A percentile compares a stretch with the other conserved stretches of the same genome.
These are phyloP conservation scores for Cornus controversa DNA, from an alignment of 148 eudicot species.

Conservation along the genomic window DNA sequence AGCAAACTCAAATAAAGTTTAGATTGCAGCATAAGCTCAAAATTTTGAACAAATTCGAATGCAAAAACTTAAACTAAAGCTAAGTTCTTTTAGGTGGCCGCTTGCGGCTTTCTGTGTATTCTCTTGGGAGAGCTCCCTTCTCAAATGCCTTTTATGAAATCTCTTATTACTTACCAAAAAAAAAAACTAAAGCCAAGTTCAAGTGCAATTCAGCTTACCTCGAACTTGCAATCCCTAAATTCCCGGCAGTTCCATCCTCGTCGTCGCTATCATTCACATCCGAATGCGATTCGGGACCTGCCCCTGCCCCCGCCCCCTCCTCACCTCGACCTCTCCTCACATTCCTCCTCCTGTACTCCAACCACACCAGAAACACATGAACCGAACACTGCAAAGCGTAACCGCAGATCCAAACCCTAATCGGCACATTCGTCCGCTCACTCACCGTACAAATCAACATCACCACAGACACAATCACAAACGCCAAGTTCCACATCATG, in stretches of 20 bases:
- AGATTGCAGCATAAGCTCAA: no score
- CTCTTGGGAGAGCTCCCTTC: no score
- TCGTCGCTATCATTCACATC: constrained; percentile 42
- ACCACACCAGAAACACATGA: constrained; percentile 79
- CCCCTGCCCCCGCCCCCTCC: constrained; percentile 12
- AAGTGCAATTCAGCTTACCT: constrained; percentile 43
- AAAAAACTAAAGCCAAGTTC: background rate
- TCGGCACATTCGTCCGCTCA: constrained; percentile 66
- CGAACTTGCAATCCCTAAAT: constrained; percentile 34
- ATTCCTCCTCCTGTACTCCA: constrained; percentile 63
- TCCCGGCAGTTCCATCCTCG: constrained; percentile 37
- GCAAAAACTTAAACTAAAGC: background rate
- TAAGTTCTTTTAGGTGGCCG: no score
- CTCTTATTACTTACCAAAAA: no score
- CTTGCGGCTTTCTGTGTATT: no score
- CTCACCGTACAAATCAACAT: constrained; percentile 45
- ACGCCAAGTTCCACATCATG: constrained; percentile 77
- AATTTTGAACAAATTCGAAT: background rate
- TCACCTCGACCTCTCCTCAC: constrained; percentile 17
- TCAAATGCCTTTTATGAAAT: no score
- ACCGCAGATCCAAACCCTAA: constrained; percentile 90
- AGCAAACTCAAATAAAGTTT: background rate
- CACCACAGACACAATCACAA: constrained; percentile 58
- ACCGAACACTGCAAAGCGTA: constrained; percentile 77
- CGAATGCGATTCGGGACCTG: constrained; percentile 5